A percentile compares a stretch with the other conserved stretches of the same genome.
phyloP scores from a whole-genome alignment of 768 basidiomycete species.

The Pleurotus ostreatus region DNA sequence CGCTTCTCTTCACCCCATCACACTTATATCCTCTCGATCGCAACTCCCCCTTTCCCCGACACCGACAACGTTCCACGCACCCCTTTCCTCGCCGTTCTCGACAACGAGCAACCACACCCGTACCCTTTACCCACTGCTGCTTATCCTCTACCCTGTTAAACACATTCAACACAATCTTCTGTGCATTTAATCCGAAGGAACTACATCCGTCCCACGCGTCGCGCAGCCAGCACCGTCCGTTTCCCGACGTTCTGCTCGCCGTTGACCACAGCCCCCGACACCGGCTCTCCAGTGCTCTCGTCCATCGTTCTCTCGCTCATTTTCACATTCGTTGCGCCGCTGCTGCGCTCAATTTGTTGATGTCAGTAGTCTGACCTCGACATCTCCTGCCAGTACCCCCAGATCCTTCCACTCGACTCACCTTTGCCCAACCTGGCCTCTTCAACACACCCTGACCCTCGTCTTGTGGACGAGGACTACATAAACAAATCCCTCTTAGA shows the following conservation, averaged over 20 bases:
- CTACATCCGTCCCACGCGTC: slow-evolving; percentile 8
- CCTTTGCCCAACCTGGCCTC: slow-evolving; percentile 49
- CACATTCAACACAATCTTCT: neutral
- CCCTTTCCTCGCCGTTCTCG: slow-evolving; percentile 14
- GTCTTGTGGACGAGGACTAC: slow-evolving; percentile 65
- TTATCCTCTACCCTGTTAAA: neutral
- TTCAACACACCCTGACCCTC: slow-evolving; percentile 36
- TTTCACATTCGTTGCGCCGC: slow-evolving; percentile 9
- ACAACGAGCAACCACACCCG: slow-evolving; percentile 2
- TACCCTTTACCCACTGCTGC: neutral
- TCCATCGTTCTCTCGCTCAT: slow-evolving; percentile 10
- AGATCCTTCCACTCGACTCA: slow-evolving; percentile 1
- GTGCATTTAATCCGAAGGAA: slow-evolving; percentile 2
- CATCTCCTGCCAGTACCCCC: neutral
- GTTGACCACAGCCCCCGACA: slow-evolving; percentile 21
- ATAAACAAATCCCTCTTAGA: slow-evolving; percentile 84
- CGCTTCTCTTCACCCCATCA: slow-evolving; percentile 39
- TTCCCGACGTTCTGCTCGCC: slow-evolving; percentile 21
- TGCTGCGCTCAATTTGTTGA: slow-evolving; percentile 20
- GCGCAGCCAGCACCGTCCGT: slow-evolving; percentile 5
- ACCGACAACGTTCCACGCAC: slow-evolving; percentile 15
- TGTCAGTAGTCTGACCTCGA: neutral
- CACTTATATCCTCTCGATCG: slow-evolving; percentile 42
- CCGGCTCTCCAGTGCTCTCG: slow-evolving; percentile 13
- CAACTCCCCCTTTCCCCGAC: slow-evolving; percentile 28